Conservation (phyloP, 179 eudicot genomes). For the Sideroxylon spinosum region DNA sequence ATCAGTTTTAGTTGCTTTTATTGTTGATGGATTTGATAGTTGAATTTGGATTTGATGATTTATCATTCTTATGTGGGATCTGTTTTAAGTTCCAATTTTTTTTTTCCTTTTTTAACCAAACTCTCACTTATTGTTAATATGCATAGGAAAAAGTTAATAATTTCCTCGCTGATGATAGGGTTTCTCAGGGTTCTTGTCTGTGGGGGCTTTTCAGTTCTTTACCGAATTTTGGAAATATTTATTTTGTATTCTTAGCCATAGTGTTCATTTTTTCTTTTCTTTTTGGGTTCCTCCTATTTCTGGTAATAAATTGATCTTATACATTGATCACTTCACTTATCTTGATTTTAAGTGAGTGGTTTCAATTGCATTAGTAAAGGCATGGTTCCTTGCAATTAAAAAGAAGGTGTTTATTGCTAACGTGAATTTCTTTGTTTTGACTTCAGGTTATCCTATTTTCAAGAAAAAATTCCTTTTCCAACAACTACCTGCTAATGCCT, state of each 20-base stretch:
- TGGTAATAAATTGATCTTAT: not conserved
- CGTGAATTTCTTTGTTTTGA: not conserved
- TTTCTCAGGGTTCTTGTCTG: not conserved
- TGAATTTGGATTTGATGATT: constrained; percentile 22
- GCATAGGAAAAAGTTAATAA: not conserved
- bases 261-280: constrained; percentile 8
- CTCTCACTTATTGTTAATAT: not conserved
- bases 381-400: not conserved
- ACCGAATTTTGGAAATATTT: not conserved
- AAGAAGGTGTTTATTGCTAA: not conserved
- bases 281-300: not conserved
- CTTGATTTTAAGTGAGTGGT: constrained; percentile 5
- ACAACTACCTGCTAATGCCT: not conserved
- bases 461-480: not conserved
- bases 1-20: not conserved
- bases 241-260: not conserved
- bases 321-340: not conserved
- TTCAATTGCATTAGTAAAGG: constrained; percentile 15
- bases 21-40: constrained; percentile 8
- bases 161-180: constrained; percentile 8
- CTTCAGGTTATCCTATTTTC: constrained; percentile 9
- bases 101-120: not conserved
- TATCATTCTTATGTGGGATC: constrained; percentile 12
- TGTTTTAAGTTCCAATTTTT: constrained; percentile 3
- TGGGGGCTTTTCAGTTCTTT: too few species aligned